Conservation (phyloP, 2,329 filamentous ascomycete species). For the Fusarium annulatum region DNA sequence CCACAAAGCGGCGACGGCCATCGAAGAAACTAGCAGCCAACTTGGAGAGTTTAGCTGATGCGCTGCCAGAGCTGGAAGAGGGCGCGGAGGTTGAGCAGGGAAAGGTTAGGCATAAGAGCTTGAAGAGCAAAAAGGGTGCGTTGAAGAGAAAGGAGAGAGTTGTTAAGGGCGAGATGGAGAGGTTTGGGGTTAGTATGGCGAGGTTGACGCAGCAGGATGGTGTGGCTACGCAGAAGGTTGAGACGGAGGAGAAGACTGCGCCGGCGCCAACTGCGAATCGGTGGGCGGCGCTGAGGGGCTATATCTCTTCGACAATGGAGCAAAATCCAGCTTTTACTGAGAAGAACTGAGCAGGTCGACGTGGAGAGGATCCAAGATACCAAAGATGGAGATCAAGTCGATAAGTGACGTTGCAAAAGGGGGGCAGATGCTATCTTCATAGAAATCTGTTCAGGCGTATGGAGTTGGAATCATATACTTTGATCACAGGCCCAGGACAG, state of each 20-base stretch:
- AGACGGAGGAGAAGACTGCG: constrained; percentile 26
- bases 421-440: not conserved
- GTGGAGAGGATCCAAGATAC: constrained; percentile 2
- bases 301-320: constrained; percentile 90
- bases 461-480: constrained; percentile 28
- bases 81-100: constrained; percentile 61
- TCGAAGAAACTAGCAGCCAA: constrained; percentile 82
- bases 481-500: not conserved
- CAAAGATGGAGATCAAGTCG: not conserved
- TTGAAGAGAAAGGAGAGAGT: constrained; percentile 85
- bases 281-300: constrained; percentile 85
- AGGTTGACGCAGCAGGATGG: constrained; percentile 64
- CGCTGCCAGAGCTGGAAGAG: constrained; percentile 73
- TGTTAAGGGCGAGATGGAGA: constrained; percentile 81
- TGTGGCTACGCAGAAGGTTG: constrained; percentile 17
- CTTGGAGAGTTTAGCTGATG: constrained; percentile 81
- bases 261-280: constrained; percentile 63
- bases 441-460: constrained; percentile 24
- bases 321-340: constrained; percentile 79
- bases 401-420: not conserved
- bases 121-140: constrained; percentile 81
- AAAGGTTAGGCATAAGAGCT: constrained; percentile 77
- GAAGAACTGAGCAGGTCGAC: constrained; percentile 36
- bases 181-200: constrained; percentile 87
- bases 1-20: constrained; percentile 63